A percentile compares a stretch with the other conserved stretches of the same genome.
These are phyloP conservation scores for Tolypocladium ovalisporum DNA, from an alignment of 2,329 filamentous ascomycete species.

Conservation along the genomic window DNA sequence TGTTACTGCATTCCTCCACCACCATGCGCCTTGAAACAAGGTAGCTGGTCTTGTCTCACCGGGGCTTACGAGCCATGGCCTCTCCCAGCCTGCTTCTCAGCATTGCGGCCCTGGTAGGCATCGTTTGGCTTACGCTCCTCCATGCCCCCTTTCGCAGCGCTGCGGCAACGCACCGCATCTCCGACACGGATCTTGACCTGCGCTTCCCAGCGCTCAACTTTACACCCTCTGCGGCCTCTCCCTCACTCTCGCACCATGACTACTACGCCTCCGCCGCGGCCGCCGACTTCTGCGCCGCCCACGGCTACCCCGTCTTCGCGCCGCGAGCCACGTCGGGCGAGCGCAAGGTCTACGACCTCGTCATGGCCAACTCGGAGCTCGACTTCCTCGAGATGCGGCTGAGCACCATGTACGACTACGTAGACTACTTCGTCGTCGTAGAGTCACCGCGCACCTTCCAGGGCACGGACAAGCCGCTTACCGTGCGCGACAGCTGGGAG, in stretches of 20 bases:
- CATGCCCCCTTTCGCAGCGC: background rate
- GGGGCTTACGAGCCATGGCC: background rate
- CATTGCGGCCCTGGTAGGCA: background rate
- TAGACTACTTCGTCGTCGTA: slow-evolving; percentile 57
- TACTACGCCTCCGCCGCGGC: slow-evolving; percentile 2
- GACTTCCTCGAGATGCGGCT: slow-evolving; percentile 57
- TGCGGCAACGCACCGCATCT: background rate
- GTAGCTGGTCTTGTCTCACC: background rate
- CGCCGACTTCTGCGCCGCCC: slow-evolving; percentile 17
- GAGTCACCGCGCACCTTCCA: slow-evolving; percentile 50
- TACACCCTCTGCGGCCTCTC: background rate
- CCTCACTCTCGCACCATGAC: background rate
- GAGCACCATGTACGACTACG: slow-evolving; percentile 42
- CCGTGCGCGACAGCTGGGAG: slow-evolving; percentile 40
- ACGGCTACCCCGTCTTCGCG: slow-evolving; percentile 19
- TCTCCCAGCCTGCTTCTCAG: background rate
- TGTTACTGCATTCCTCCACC: background rate
- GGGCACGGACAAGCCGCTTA: slow-evolving; percentile 40
- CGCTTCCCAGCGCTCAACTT: background rate
- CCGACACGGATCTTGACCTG: background rate
- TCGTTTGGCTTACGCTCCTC: background rate
- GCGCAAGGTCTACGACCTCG: slow-evolving; percentile 37
- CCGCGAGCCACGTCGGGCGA: slow-evolving; percentile 10
- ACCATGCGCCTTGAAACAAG: background rate
- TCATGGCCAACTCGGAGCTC: slow-evolving; percentile 52